Conservation (phyloP, 2,329 filamentous ascomycete species). For the Colletotrichum tanaceti region DNA sequence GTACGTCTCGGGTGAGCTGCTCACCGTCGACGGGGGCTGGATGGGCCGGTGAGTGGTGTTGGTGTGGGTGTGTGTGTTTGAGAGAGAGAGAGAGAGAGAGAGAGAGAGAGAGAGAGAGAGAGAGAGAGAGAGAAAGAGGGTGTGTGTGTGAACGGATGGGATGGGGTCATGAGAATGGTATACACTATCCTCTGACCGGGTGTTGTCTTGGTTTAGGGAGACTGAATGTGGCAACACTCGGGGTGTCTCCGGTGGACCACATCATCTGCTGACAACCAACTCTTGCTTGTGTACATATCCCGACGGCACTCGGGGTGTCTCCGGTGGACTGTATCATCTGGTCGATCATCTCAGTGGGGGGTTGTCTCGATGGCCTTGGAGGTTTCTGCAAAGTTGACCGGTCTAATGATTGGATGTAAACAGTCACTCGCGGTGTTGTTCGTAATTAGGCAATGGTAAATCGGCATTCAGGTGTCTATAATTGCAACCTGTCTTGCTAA, state of each 20-base stretch:
- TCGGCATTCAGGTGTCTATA: too few species aligned
- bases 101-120: too few species aligned
- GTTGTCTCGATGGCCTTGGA: background rate
- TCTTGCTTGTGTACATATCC: background rate
- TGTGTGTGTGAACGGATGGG: background rate
- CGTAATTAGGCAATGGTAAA: too few species aligned
- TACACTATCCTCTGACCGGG: background rate
- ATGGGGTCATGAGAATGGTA: too few species aligned
- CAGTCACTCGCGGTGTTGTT: background rate
- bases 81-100: too few species aligned
- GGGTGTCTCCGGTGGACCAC: too few species aligned
- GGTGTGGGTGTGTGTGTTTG: background rate
- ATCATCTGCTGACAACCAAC: background rate
- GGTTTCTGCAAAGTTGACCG: accelerated
- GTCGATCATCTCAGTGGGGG: background rate
- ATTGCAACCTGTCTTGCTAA: too few species aligned
- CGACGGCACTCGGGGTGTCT: too few species aligned
- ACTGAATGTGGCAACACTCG: slow-evolving; percentile 19
- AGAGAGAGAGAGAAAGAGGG: too few species aligned
- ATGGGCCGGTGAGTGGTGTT: slow-evolving; percentile 76
- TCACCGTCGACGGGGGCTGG: slow-evolving; percentile 92
- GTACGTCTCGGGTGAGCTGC: slow-evolving; percentile 84
- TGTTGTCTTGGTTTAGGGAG: background rate
- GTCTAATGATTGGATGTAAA: accelerated
- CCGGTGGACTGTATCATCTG: too few species aligned